Evolutionary conservation across 768 basidiomycete species (phyloP).

Genomic region (Lentinus tigrinus): DNA sequence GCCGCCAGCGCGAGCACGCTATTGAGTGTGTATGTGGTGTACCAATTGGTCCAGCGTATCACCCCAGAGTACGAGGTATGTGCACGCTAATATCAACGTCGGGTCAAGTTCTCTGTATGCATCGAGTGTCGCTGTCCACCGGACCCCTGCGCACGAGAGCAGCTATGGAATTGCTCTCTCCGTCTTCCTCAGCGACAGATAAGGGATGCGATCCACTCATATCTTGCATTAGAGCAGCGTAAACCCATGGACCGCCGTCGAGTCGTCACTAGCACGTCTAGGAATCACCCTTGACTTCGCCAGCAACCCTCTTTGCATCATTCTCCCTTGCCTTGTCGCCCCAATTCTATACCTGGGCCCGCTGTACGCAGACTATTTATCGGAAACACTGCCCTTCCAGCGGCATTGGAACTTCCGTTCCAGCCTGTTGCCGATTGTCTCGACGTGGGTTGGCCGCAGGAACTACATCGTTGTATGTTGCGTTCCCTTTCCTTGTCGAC

Average conservation of each 20-base stretch:
- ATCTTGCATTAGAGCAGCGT: neutral
- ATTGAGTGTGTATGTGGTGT: slow-evolving; percentile 53
- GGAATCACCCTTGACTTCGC: slow-evolving; percentile 32
- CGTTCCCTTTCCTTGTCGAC: no score
- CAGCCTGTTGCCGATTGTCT: slow-evolving; percentile 41
- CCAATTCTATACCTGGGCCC: slow-evolving; percentile 80
- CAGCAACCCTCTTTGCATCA: slow-evolving; percentile 14
- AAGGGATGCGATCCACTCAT: no score
- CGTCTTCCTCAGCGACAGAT: no score
- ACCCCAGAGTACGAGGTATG: slow-evolving; percentile 7
- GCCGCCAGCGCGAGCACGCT: slow-evolving; percentile 67
- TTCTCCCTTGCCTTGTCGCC: slow-evolving; percentile 60
- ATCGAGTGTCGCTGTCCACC: no score
- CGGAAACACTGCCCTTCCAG: slow-evolving; percentile 54
- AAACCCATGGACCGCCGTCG: slow-evolving; percentile 18
- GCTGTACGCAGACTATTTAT: slow-evolving; percentile 55
- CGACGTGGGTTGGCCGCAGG: slow-evolving; percentile 58
- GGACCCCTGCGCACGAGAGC: no score
- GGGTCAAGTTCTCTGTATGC: no score
- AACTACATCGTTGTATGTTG: slow-evolving; percentile 61
- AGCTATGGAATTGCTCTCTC: no score
- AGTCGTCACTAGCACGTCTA: slow-evolving; percentile 39
- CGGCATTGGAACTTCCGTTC: slow-evolving; percentile 42
- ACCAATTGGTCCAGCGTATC: slow-evolving; percentile 36
- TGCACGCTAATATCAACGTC: neutral